Base-by-base conservation (phyloP, 495 filamentous ascomycete genomes). In the Trichocladium antarcticum region DNA sequence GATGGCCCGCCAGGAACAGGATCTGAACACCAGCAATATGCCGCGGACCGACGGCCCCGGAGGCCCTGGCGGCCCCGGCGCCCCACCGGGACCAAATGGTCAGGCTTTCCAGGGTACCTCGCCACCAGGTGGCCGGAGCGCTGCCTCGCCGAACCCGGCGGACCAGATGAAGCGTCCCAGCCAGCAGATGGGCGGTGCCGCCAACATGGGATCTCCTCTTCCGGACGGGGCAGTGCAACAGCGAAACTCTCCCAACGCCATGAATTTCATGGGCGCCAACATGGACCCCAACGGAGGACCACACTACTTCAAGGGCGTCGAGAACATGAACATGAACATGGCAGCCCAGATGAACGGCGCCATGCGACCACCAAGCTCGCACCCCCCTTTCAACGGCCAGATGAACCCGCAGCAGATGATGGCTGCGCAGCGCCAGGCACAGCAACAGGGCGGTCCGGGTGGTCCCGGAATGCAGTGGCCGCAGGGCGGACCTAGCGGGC, bases 1-100 rank as follows among this genome's bases (percentile, higher is more conserved):
- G 76, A 93, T 95, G 89, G 92, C 92, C 49, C 82, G 92, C 37
- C 87, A 94, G 67, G 92, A 97, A 66, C 90, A 96, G 68, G 89
- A 96, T 56, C 84, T 69, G 54, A 80, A 85, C 65, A 69, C 73
- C 36, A 60, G 60, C 42, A 57, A 47, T 10, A 65, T 66, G 20
- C 68, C 62, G 20, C 75, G 80, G 21, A 61, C 69, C 55, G 81
- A 81, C 47, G 78, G 78, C 49, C 73, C 76, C 49, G 71, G 61
- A 47, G 61, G 63, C 21, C 63, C 76, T 44, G 74, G 71, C 27
- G 75, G 76, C 44, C 76, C 76, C 43, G 82, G 78, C 50, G 68
- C 42, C 3, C 70, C 76, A 10, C 71, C 65, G 27, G 74, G 70
- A 47, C 70, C 75, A 29, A 78, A 73, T 43, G 71, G 65, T 36